Base-by-base conservation (phyloP, 495 filamentous ascomycete species). In the Extremus antarcticus region DNA sequence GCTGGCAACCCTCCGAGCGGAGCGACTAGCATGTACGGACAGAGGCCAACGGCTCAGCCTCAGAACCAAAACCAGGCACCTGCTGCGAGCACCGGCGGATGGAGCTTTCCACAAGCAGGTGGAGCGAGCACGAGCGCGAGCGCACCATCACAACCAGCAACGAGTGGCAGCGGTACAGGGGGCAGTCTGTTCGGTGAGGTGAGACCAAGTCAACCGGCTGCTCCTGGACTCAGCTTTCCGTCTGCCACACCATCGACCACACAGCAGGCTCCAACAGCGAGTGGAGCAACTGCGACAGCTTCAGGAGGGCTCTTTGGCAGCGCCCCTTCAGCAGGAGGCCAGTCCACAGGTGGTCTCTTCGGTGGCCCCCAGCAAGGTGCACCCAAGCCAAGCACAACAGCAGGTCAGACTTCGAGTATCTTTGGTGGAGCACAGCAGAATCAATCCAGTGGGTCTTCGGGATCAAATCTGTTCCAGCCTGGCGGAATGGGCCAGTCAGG, bases 1-100 rank as follows among this genome's bases (percentile, higher is more conserved):
- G 51, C 53, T 38, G 57, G 57, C 7, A 55, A 59, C 25, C 57
- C 57, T 15, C 57, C 57, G 8, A 17, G 4, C 19, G n/a, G n/a
- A n/a, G n/a, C n/a, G 13, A 47, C 9, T 20, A 15, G 10, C 4
- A 23, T 55, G n/a, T 55, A 55, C 29, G 46, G 47, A 11, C 23
- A 19, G 7, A 16, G n/a, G 24, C 40, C 29, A 10, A 10, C 50
- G 13, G 21, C 13, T 21, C 47, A 46, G 40, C 51, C 51, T 9
- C 48, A 51, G 54, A 39, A 40, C 16, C 39, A 49, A 25, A 55
- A 49, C 20, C 29, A 51, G 49, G 49, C 49, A 32, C 49, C 49
- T 2, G 49, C 24, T 15, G 32, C 25, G n/a, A 51, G 24, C 13
- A 22, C 39, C 49, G 43, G 35, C 40, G 4, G 49, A 38, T 4